Conservation (phyloP, 2,329 filamentous ascomycete genomes). For the Pyrenophora seminiperda region DNA sequence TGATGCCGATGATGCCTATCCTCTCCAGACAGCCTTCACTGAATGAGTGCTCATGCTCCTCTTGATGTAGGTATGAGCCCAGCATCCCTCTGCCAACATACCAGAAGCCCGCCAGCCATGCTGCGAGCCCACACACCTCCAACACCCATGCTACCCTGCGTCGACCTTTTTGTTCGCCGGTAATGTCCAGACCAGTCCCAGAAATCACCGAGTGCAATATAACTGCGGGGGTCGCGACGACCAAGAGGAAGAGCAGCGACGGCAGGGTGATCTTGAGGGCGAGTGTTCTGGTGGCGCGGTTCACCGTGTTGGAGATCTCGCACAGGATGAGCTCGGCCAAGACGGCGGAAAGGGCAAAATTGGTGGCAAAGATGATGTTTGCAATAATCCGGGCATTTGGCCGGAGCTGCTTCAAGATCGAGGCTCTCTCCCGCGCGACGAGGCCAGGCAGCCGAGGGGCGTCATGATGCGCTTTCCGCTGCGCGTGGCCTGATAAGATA, state of each 20-base stretch:
- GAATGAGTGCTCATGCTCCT: slow-evolving; percentile 53
- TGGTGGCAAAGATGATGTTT: slow-evolving; percentile 73
- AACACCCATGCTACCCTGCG: slow-evolving; percentile 68
- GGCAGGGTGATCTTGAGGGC: slow-evolving; percentile 73
- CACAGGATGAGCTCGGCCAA: slow-evolving; percentile 81
- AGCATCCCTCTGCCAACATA: slow-evolving; percentile 70
- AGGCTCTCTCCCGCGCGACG: slow-evolving; percentile 29
- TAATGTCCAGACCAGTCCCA: slow-evolving; percentile 66
- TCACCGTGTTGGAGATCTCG: slow-evolving; percentile 79
- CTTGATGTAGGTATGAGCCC: slow-evolving; percentile 56
- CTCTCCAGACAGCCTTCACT: slow-evolving; percentile 65
- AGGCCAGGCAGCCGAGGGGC: slow-evolving; percentile 62
- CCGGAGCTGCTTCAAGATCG: slow-evolving; percentile 47
- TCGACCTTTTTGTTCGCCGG: slow-evolving; percentile 61
- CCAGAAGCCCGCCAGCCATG: slow-evolving; percentile 79
- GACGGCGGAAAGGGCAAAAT: slow-evolving; percentile 76
- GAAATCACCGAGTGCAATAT: slow-evolving; percentile 71
- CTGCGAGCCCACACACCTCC: slow-evolving; percentile 64
- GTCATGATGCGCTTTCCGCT: slow-evolving; percentile 66
- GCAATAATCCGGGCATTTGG: slow-evolving; percentile 51
- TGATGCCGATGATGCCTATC: slow-evolving; percentile 83
- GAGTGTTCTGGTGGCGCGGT: slow-evolving; percentile 67
- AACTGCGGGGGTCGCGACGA: slow-evolving; percentile 77
- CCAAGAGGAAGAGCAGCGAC: slow-evolving; percentile 71
- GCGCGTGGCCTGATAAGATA: slow-evolving; percentile 63